phyloP scores from a whole-genome alignment of 1,139 yeast genomes.

The Hanseniaspora uvarum region DNA sequence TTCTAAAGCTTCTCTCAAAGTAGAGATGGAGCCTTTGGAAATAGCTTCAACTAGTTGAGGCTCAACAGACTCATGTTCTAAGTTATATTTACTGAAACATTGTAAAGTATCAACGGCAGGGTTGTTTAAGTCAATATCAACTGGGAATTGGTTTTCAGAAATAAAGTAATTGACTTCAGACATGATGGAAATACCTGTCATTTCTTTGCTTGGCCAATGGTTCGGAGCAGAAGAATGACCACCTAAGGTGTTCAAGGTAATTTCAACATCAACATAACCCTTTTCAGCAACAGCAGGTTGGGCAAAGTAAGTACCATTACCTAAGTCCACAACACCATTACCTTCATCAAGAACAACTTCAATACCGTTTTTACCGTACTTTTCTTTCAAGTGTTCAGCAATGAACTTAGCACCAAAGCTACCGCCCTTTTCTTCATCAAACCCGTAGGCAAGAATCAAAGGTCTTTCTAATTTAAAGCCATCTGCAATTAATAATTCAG shows the following conservation, averaged over 20 bases:
- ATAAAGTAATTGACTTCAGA: constrained; percentile 42
- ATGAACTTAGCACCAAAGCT: constrained; percentile 43
- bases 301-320: constrained; percentile 42
- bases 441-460: constrained; percentile 52
- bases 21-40: constrained; percentile 7
- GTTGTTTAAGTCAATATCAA: constrained; percentile 39
- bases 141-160: constrained; percentile 42
- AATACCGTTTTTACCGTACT: constrained; percentile 49
- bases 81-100: constrained; percentile 40
- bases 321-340: constrained; percentile 33
- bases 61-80: constrained; percentile 28
- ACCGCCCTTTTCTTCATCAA: constrained; percentile 65
- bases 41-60: constrained; percentile 8
- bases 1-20: constrained; percentile 11
- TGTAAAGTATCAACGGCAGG: constrained; percentile 42
- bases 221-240: constrained; percentile 69
- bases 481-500: constrained; percentile 40
- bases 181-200: constrained; percentile 61
- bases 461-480: constrained; percentile 48
- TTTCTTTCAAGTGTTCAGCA: constrained; percentile 36
- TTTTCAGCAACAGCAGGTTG: constrained; percentile 57
- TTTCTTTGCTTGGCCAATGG: constrained; percentile 35
- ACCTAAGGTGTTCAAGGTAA: constrained; percentile 48
- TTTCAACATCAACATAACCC: constrained; percentile 46
- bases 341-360: constrained; percentile 62